Base-by-base conservation (phyloP, 805 yeast species). In the Candida tibetensis region DNA sequence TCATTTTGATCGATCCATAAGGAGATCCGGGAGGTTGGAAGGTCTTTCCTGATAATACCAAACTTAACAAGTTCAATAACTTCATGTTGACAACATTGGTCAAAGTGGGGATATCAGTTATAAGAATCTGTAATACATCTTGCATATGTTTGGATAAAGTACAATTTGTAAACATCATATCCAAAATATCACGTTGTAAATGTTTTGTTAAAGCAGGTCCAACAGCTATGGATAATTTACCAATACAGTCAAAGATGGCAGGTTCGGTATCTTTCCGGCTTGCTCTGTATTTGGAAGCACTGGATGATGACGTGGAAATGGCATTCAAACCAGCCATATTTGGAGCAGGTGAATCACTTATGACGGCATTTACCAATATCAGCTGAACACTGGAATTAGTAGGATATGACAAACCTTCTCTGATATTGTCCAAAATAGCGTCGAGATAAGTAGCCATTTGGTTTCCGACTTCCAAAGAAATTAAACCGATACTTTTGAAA, bases 171-270 rank as follows among this genome's bases (percentile, higher is more conserved):
- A 91, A 72, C 64, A 91, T 76, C 62, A 85, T 71, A 47, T 84
- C 90, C 36, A 91, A 64, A 16, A 91, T 73, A 51, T 87, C 95
- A 44, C 82, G 76, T 46, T 88, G 90, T 39, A 93, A 65, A 56
- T 87, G 89, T 54, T 91, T 93, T 0, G 96, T 86, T 39, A 91
- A 68, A 0, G 96, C 95, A 9, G 96, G 95, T 0, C 97, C 97
- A 12, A 91, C 87, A 0, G 98, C 91, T 17, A 75, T 74, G 0
- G 96, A 90, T 26, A 93, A 64, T 61, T 87, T 85, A 0, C 95
- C 87, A 30, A 91, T 73, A 57, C 98, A 93, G 49, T 85, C 86
- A 52, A 90, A 91, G 15, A 91, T 77, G 1, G 95, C 89, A 0
- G 86, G 83, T 47, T 87, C 95, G 30, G 84, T 79, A 34, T 84